These are phyloP conservation scores for Picochlorum sp. DNA, from an alignment of 139 green algal genomes.

Conservation along the genomic window DNA sequence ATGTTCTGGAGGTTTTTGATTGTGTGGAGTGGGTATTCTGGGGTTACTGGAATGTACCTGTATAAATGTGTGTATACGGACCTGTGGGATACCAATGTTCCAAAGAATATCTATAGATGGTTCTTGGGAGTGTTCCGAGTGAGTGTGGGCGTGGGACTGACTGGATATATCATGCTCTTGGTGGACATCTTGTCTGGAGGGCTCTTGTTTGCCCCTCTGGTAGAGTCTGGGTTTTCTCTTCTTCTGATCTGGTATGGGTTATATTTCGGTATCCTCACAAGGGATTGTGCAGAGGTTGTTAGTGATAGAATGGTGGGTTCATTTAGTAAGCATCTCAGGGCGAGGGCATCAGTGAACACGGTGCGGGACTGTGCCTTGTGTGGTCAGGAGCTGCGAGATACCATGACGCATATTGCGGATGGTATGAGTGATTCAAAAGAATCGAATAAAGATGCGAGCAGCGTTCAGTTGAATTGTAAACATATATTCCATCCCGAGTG, in stretches of 20 bases:
- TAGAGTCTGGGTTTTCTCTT: slow-evolving; percentile 23
- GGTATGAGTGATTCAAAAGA: neutral
- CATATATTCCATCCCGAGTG: slow-evolving; percentile 83
- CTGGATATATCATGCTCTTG: slow-evolving; percentile 63
- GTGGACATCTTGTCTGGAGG: slow-evolving; percentile 51
- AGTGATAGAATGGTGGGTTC: slow-evolving; percentile 49
- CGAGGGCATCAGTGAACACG: slow-evolving; percentile 3
- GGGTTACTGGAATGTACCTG: slow-evolving; percentile 54
- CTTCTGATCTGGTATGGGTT: slow-evolving; percentile 65
- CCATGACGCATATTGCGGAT: neutral
- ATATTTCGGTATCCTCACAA: slow-evolving; percentile 81
- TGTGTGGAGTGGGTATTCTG: slow-evolving; percentile 59
- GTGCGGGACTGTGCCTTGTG: slow-evolving; percentile 70
- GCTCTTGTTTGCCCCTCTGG: slow-evolving; percentile 28
- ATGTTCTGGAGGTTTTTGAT: slow-evolving; percentile 67
- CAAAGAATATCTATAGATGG: slow-evolving; percentile 62
- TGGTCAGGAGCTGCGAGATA: slow-evolving; percentile 53
- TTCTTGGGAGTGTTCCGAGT: slow-evolving; percentile 58
- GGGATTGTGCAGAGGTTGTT: slow-evolving; percentile 78
- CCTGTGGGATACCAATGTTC: slow-evolving; percentile 48
- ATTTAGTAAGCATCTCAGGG: no score
- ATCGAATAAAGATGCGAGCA: neutral
- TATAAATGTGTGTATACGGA: slow-evolving; percentile 38
- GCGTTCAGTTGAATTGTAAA: slow-evolving; percentile 69
- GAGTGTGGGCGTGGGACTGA: slow-evolving; percentile 45